A percentile compares a stretch with the other conserved stretches of the same genome.
Evolutionary conservation across 257 asterid genomes (phyloP).

Genomic region (Solanum lycopersicoides): DNA sequence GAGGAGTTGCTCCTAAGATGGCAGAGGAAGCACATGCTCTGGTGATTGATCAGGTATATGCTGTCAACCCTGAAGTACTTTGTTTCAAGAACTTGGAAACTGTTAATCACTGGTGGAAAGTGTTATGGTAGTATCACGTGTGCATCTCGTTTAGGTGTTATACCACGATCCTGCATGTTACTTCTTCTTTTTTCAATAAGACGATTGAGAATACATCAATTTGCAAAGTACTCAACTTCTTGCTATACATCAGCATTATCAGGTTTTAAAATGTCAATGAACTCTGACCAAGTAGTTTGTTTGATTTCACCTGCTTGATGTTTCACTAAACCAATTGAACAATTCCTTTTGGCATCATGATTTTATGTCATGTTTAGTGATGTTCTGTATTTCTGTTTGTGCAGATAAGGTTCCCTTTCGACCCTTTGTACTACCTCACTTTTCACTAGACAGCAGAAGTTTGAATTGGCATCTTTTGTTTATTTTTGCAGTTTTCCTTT

Average conservation of each 20-base stretch:
- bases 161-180: not conserved
- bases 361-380: not conserved
- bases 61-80: not conserved
- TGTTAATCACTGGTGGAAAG: not conserved
- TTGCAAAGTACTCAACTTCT: not conserved
- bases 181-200: not conserved
- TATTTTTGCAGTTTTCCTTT: not conserved
- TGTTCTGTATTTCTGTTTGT: not conserved
- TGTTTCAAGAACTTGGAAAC: not conserved
- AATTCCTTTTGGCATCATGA: not conserved
- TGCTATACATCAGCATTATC: not conserved
- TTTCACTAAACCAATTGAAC: not conserved
- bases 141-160: not conserved
- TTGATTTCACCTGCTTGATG: not conserved
- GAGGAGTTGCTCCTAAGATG: conserved; percentile 99
- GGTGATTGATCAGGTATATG: conserved; percentile 79
- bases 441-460: not conserved
- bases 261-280: not conserved
- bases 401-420: not conserved
- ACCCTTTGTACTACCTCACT: not conserved
- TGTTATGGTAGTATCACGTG: not conserved
- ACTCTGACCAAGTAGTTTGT: not conserved
- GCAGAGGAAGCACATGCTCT: conserved; percentile 91
- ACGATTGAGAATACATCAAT: not conserved
- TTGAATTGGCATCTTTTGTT: not conserved